phyloP scores from a whole-genome alignment of 371 early-diverging fungal genomes.

The Rhizomucor pusillus region DNA sequence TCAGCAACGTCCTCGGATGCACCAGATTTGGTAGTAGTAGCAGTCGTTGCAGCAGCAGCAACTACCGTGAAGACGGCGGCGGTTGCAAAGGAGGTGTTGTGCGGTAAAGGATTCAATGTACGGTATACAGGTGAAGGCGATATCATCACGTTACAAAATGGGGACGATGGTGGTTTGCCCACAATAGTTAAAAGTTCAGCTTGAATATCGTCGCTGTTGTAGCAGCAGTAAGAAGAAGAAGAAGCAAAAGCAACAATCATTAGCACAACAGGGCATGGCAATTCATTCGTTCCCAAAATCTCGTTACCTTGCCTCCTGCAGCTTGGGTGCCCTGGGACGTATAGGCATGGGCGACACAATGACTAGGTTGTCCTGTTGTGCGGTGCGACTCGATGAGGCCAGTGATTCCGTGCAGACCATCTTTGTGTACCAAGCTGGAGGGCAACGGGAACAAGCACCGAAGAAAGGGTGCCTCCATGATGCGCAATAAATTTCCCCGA shows the following conservation, averaged over 20 bases:
- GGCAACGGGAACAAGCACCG: no score
- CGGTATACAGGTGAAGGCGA: not conserved
- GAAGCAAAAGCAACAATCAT: not conserved
- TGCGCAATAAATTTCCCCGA: no score
- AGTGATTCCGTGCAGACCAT: no score
- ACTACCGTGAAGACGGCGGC: not conserved
- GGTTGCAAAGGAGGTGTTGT: not conserved
- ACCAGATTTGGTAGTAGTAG: not conserved
- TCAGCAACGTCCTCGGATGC: not conserved
- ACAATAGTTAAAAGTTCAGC: not conserved
- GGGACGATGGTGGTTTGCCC: not conserved
- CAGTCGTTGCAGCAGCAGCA: not conserved
- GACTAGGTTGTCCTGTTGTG: not conserved
- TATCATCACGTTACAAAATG: not conserved
- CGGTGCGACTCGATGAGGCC: no score
- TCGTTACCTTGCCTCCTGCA: not conserved
- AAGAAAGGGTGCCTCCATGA: no score
- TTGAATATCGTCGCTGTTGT: not conserved
- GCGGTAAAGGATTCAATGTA: not conserved
- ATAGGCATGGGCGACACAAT: constrained; percentile 1
- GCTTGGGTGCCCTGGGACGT: not conserved
- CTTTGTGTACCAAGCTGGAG: no score
- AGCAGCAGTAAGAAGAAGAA: not conserved
- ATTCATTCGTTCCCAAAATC: not conserved
- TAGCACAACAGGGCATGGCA: no score